Conservation (phyloP, 495 filamentous ascomycete genomes). For the Penicillium paxilli region DNA sequence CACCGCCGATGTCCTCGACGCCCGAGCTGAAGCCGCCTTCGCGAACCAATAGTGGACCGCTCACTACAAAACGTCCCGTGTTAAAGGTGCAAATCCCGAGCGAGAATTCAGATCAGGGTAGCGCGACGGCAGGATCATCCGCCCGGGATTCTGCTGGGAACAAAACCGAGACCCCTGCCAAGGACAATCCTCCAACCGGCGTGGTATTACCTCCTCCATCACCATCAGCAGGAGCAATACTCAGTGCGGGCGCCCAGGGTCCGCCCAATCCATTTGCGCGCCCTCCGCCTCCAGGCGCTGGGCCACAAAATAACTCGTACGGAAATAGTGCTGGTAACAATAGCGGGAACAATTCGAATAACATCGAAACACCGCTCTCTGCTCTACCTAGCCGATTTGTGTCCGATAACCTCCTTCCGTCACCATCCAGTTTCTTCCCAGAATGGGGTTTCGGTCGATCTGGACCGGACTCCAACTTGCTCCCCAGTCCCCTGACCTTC, state of each 20-base stretch:
- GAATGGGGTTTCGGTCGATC: slow-evolving; percentile 77
- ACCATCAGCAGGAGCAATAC: slow-evolving; percentile 77
- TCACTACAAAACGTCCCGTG: slow-evolving; percentile 70
- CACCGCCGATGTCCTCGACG: slow-evolving; percentile 51
- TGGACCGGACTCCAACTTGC: slow-evolving; percentile 71
- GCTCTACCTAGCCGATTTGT: slow-evolving; percentile 91
- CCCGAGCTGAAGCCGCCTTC: slow-evolving; percentile 70
- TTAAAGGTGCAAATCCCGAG: slow-evolving; percentile 94
- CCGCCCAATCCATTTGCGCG: slow-evolving; percentile 95
- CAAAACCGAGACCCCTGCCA: slow-evolving; percentile 50
- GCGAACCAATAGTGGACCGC: slow-evolving; percentile 66
- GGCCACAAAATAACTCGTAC: slow-evolving; percentile 41
- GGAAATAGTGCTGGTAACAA: slow-evolving; percentile 64
- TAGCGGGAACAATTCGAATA: slow-evolving; percentile 64
- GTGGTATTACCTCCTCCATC: slow-evolving; percentile 92
- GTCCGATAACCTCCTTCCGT: slow-evolving; percentile 78
- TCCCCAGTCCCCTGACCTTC: slow-evolving; percentile 90
- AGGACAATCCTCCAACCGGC: slow-evolving; percentile 61
- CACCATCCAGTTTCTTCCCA: slow-evolving; percentile 86
- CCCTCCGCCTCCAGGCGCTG: slow-evolving; percentile 60
- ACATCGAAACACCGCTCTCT: slow-evolving; percentile 96
- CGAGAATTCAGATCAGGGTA: slow-evolving; percentile 81
- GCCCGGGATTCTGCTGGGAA: slow-evolving; percentile 69
- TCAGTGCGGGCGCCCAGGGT: slow-evolving; percentile 89
- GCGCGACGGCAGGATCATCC: slow-evolving; percentile 71